Conservation (phyloP, 805 yeast genomes). For the Saccharomycopsis oosterbeekiorum region DNA sequence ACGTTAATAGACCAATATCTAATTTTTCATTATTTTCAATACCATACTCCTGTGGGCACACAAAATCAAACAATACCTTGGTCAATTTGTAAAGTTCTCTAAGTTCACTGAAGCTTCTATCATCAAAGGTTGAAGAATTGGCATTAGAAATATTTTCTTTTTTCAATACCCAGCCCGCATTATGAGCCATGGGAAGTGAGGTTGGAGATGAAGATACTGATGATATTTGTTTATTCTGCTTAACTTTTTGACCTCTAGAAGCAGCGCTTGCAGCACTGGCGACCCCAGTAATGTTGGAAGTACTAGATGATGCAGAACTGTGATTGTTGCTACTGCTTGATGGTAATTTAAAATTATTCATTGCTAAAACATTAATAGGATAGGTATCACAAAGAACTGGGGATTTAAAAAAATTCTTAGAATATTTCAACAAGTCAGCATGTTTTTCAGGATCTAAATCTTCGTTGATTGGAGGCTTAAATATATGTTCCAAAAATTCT, state of each 20-base stretch:
- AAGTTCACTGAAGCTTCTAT: slow-evolving; percentile 65
- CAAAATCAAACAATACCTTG: slow-evolving; percentile 90
- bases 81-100: slow-evolving; percentile 85
- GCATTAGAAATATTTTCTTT: slow-evolving; percentile 19
- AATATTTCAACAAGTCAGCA: slow-evolving; percentile 23
- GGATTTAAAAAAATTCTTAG: slow-evolving; percentile 34
- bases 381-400: slow-evolving; percentile 55
- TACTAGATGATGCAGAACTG: slow-evolving; percentile 3
- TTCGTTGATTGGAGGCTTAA: slow-evolving; percentile 40
- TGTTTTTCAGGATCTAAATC: slow-evolving; percentile 32
- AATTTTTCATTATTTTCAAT: slow-evolving; percentile 90
- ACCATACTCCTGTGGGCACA: slow-evolving; percentile 98
- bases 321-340: slow-evolving; percentile 23
- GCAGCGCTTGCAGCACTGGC: slow-evolving; percentile 13
- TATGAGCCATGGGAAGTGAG: slow-evolving; percentile 35
- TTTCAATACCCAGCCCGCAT: slow-evolving; percentile 58
- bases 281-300: slow-evolving; percentile 18
- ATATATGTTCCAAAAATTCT: slow-evolving; percentile 74
- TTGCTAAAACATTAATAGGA: slow-evolving; percentile 65
- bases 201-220: not conserved
- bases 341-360: slow-evolving; percentile 64
- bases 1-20: slow-evolving; percentile 90
- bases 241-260: slow-evolving; percentile 3
- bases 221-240: not conserved
- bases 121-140: slow-evolving; percentile 52